Percentiles rank a stretch among this genome's conserved stretches.
Conservation (phyloP, 2,329 filamentous ascomycete species). For the Diplodia seriata region DNA sequence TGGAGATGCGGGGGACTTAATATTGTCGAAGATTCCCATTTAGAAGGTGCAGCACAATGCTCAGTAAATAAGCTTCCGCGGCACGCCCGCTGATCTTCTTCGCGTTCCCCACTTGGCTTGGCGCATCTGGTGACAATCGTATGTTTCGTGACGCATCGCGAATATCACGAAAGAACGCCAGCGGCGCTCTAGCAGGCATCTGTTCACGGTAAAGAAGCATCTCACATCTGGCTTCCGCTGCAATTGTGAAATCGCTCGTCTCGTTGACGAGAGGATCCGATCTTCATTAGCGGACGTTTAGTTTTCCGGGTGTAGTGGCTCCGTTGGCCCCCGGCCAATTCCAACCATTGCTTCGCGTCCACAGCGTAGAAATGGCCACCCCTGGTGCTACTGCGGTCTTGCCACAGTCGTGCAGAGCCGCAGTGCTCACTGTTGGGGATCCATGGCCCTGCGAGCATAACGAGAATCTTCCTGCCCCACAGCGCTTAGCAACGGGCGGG, state of each 20-base stretch:
- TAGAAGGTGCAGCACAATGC: constrained; percentile 12
- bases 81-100: constrained; percentile 5
- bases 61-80: neutral
- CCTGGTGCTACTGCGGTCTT: neutral
- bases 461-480: neutral
- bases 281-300: neutral
- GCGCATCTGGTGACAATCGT: neutral
- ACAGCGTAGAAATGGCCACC: neutral
- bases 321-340: no score
- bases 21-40: neutral
- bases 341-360: neutral
- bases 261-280: neutral
- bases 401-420: neutral
- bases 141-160: neutral
- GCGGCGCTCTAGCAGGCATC: neutral
- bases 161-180: neutral
- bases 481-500: neutral
- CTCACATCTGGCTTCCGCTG: neutral
- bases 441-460: neutral
- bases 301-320: neutral
- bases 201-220: neutral
- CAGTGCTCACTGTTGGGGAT: no score
- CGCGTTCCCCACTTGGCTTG: neutral
- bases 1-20: neutral
- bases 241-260: neutral